phyloP scores from a whole-genome alignment of 2,329 filamentous ascomycete genomes.

The Teratosphaeria zuluensis region DNA sequence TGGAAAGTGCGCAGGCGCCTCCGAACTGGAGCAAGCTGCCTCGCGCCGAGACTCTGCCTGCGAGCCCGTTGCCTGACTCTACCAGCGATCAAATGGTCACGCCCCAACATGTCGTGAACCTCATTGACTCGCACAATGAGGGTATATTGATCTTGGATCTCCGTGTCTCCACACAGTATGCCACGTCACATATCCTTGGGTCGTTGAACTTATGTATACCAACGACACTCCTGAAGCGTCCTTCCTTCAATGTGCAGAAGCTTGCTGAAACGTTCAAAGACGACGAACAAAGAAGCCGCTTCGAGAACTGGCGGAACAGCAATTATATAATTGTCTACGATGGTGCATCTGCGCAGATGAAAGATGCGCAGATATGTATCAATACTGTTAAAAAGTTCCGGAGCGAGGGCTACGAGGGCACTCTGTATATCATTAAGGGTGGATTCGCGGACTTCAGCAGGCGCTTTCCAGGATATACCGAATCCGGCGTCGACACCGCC shows the following conservation, averaged over 20 bases:
- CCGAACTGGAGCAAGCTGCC: constrained; percentile 9
- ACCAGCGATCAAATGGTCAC: constrained; percentile 34
- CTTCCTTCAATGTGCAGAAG: constrained; percentile 82
- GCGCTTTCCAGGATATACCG: constrained; percentile 56
- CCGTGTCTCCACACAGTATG: constrained; percentile 74
- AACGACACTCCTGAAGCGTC: constrained; percentile 81
- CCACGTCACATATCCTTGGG: constrained; percentile 62
- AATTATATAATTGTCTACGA: constrained; percentile 84
- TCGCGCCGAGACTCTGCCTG: constrained; percentile 41
- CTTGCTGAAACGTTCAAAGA: constrained; percentile 77
- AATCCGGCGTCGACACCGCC: constrained; percentile 26
- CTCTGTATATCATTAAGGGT: constrained; percentile 65
- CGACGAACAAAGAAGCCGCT: constrained; percentile 58
- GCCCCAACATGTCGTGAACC: constrained; percentile 39
- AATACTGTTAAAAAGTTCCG: constrained; percentile 93
- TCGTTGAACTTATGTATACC: constrained; percentile 91
- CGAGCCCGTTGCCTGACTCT: constrained; percentile 17
- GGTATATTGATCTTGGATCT: constrained; percentile 70
- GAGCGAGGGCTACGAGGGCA: constrained; percentile 69
- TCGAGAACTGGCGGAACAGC: constrained; percentile 65
- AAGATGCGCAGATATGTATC: constrained; percentile 68
- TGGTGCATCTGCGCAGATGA: constrained; percentile 61
- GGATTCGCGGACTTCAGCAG: constrained; percentile 69
- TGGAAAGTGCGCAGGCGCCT: constrained; percentile 16
- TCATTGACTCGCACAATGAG: constrained; percentile 36